Percentiles rank a stretch among this genome's conserved stretches.
These are phyloP conservation scores for Boletus austroedulis DNA, from an alignment of 1,284 basidiomycete species.

Conservation along the genomic window DNA sequence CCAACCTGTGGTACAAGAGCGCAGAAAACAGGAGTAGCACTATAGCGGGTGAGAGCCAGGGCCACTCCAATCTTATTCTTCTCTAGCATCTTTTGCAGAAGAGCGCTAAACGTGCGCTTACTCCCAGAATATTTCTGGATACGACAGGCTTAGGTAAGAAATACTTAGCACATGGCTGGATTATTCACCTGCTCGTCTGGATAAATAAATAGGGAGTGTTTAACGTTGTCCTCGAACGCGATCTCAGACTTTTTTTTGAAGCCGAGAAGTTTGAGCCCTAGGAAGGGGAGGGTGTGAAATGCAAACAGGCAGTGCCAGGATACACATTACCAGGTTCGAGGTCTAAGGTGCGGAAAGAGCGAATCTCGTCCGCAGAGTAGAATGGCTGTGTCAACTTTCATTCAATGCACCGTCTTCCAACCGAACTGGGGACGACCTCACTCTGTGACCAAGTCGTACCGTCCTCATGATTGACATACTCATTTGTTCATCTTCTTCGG, in stretches of 20 bases:
- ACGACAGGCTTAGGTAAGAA: background rate
- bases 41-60: constrained; percentile 68
- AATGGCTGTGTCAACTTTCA: constrained; percentile 55
- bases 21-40: constrained; percentile 77
- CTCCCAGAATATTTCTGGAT: constrained; percentile 82
- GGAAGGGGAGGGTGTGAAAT: background rate
- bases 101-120: constrained; percentile 85
- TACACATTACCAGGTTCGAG: constrained; percentile 63
- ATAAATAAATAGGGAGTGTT: constrained; percentile 89
- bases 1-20: constrained; percentile 83
- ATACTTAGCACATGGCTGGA: background rate
- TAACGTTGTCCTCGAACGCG: constrained; percentile 84
- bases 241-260: constrained; percentile 81
- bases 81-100: constrained; percentile 80
- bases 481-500: constrained; percentile 41
- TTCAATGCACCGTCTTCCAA: constrained; percentile 1
- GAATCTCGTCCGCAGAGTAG: constrained; percentile 83
- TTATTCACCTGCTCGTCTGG: constrained; percentile 80
- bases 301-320: background rate
- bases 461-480: constrained; percentile 35
- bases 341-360: constrained; percentile 75
- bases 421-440: constrained; percentile 23
- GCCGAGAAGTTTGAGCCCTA: constrained; percentile 85
- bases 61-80: constrained; percentile 84
- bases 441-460: constrained; percentile 52